Evolutionary conservation across 768 basidiomycete genomes (phyloP).

Genomic region (Dioszegia hungarica): DNA sequence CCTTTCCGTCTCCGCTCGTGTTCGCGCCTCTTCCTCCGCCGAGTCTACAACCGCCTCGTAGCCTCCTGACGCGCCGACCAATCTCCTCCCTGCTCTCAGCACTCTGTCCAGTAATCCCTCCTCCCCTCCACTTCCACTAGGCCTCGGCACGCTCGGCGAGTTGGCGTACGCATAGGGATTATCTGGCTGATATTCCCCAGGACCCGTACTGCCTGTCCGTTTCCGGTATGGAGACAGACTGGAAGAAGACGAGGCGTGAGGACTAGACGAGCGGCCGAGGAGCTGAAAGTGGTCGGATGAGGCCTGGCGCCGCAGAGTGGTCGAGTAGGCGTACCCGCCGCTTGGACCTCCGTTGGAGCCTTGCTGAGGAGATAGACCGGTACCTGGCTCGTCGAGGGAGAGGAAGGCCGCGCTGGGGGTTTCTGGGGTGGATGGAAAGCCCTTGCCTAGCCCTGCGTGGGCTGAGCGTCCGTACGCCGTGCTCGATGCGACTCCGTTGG

Average conservation of each 20-base stretch:
- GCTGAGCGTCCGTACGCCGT: neutral
- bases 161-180: neutral
- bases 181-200: constrained; percentile 1
- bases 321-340: constrained; percentile 40
- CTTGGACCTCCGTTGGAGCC: neutral
- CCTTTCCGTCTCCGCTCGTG: constrained; percentile 5
- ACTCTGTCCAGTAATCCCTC: constrained; percentile 7
- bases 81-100: constrained; percentile 15
- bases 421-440: neutral
- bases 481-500: neutral
- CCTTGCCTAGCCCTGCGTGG: neutral
- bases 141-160: neutral
- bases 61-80: constrained; percentile 19
- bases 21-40: constrained; percentile 20
- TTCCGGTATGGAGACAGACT: constrained; percentile 9
- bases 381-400: neutral
- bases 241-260: constrained; percentile 1
- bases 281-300: constrained; percentile 3
- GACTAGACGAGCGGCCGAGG: neutral
- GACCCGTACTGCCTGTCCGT: neutral
- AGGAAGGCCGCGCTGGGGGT: neutral
- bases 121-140: neutral
- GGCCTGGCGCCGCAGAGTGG: constrained; percentile 33
- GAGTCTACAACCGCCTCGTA: constrained; percentile 18
- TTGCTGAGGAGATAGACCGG: neutral